phyloP scores from a whole-genome alignment of 2,329 filamentous ascomycete genomes.

The Berkeleyomyces basicola region DNA sequence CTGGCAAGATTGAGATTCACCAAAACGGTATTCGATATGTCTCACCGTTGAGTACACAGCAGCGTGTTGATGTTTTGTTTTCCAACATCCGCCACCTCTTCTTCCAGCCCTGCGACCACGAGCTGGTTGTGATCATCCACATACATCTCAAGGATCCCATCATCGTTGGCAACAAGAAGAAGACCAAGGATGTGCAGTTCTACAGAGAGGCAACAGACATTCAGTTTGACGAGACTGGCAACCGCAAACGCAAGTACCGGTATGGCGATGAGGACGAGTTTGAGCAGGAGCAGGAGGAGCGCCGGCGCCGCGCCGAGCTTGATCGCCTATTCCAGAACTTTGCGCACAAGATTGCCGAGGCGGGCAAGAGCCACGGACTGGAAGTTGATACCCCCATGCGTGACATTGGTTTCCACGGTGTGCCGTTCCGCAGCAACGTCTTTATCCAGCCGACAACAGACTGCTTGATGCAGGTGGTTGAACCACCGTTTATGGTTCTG shows the following conservation, averaged over 20 bases:
- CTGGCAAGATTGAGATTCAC: conserved; percentile 92
- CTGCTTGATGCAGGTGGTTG: conserved; percentile 89
- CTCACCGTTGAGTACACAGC: conserved; percentile 60
- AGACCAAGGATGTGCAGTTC: conserved; percentile 97
- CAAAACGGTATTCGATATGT: conserved; percentile 97
- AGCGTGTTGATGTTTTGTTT: conserved; percentile 85
- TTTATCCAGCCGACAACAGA: conserved; percentile 93
- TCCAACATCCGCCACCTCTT: conserved; percentile 97
- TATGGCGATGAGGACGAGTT: conserved; percentile 98
- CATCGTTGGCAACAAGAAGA: conserved; percentile 91
- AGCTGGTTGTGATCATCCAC: conserved; percentile 95
- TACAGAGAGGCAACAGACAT: conserved; percentile 97
- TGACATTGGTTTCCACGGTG: conserved; percentile 91
- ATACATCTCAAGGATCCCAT: conserved; percentile 96
- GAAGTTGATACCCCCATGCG: conserved; percentile 95
- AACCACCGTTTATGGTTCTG: conserved; percentile 90
- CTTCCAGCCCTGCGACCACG: conserved; percentile 93
- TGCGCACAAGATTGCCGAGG: conserved; percentile 93
- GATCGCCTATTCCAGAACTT: conserved; percentile 94
- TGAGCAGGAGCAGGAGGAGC: conserved; percentile 93
- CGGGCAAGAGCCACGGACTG: conserved; percentile 75
- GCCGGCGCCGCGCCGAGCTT: conserved; percentile 74
- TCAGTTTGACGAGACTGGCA: conserved; percentile 96
- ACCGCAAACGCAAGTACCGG: conserved; percentile 90
- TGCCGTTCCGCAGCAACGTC: conserved; percentile 89